These are phyloP conservation scores for Ogataea saltuana DNA, from an alignment of 805 yeast genomes.

Conservation along the genomic window DNA sequence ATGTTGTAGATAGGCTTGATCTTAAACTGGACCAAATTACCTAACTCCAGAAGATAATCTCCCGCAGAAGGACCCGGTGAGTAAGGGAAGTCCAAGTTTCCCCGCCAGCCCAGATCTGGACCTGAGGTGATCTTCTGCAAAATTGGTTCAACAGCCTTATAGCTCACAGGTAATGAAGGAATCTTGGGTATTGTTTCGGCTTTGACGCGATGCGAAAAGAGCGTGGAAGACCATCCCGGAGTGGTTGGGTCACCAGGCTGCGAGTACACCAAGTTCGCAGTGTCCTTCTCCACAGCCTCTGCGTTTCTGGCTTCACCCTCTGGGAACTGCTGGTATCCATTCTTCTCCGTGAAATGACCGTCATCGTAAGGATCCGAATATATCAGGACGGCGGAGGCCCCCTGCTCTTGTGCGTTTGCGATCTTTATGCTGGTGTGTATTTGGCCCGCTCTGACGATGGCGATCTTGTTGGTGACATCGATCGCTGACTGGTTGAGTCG, in stretches of 20 bases:
- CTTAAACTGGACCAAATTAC: conserved; percentile 43
- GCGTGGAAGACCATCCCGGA: conserved; percentile 65
- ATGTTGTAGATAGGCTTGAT: conserved; percentile 50
- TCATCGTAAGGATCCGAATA: conserved; percentile 64
- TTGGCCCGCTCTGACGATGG: conserved; percentile 52
- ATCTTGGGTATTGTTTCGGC: conserved; percentile 50
- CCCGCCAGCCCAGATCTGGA: conserved; percentile 38
- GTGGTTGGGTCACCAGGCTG: conserved; percentile 80
- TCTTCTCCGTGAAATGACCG: conserved; percentile 49
- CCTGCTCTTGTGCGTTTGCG: conserved; percentile 58
- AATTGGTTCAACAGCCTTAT: conserved; percentile 43
- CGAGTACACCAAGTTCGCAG: conserved; percentile 56
- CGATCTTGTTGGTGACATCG: conserved; percentile 55
- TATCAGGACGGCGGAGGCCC: conserved; percentile 62
- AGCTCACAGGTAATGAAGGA: conserved; percentile 55
- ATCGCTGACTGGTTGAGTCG: conserved; percentile 41
- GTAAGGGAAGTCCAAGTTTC: conserved; percentile 46
- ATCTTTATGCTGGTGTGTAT: conserved; percentile 58
- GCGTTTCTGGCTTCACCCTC: conserved; percentile 67
- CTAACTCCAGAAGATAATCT: conserved; percentile 37
- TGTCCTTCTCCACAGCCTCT: conserved; percentile 59
- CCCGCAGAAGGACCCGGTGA: conserved; percentile 46
- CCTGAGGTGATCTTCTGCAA: conserved; percentile 43
- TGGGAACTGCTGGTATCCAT: conserved; percentile 62
- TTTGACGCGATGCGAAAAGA: conserved; percentile 39